Evolutionary conservation across 768 basidiomycete species (phyloP), one percentile per base, ranked within the genome.

Genomic region (Phylloporus scabripes): DNA sequence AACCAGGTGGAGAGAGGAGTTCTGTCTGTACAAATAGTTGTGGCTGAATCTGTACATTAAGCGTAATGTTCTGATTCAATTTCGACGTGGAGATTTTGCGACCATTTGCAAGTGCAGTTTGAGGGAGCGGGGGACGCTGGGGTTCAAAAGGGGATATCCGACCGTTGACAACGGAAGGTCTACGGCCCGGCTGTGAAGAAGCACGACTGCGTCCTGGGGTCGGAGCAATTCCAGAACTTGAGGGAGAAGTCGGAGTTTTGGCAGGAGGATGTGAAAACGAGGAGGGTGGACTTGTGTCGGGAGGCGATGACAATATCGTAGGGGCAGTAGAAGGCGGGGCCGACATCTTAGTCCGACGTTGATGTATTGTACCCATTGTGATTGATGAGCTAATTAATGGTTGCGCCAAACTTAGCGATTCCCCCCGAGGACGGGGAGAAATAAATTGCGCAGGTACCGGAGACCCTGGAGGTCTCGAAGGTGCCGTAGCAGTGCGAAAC

Each of bases 141-240:
- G 51, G 54, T 56, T 79, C 82, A 45, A 70, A 71, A 46, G 72
- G 82, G 36, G 77, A 81, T 54, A 72, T 70, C 41, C 76, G 71
- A 42, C 78, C 75, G 53, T 76, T 73, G 31, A 73, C 64, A 26
- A 81, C 52, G 12, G 84, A 79, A 21, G 86, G 85, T 48, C 85
- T 72, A 49, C 85, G 77, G 23, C 82, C 84, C 37, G 89, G 87
- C 55, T 91, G 89, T 33, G 89, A 90, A 11, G 78, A 80, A 31
- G 89, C 85, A 41, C 89, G 78, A 49, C 60, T 75, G 50, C 89
- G 78, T 18, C 69, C 68, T 0, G 73, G 72, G 26, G 61, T 62
- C 1, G 73, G 64, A 23, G 65, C 60, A 33, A 62, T 58, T 46
- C 67, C 61, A 31, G 72, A 70, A 51, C 58, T 71, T 29, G 71